Evolutionary conservation across 345 rosid genomes (phyloP), one percentile per base, ranked within the genome.

Genomic region (Psidium guajava): DNA sequence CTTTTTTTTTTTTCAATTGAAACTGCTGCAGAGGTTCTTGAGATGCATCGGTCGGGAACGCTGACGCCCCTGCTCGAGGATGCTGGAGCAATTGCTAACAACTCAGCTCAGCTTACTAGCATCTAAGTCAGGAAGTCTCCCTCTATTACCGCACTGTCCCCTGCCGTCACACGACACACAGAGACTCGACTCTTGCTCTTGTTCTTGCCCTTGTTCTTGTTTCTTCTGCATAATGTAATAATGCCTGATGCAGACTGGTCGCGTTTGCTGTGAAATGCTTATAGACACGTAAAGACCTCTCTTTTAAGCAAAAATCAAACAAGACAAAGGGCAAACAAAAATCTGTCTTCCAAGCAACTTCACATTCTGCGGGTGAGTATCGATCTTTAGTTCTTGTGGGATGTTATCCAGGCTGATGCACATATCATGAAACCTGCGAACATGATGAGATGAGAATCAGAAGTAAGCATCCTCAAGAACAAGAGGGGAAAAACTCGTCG

Each of bases 31-130:
- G 98, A 82, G 77, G 87, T 91, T 11, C 32, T 90, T 54, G 96
- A 87, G 80, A 91, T 84, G 91, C 85, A 95, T 87, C 91, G 87
- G 53, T 85, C 89, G 69, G 96, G 93, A 9, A 87, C 91, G 87
- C 92, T 95, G 59, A 89, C 91, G 89, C 87, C 92, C 25, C 92
- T 94, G 32, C 95, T 94, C 47, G 83, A 85, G 15, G 92, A 94
- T 42, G 96, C 93, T 14, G 96, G 94, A 56, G 94, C 95, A 27
- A 54, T 93, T 3, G 89, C 90, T 13, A 88, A 87, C 59, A 92
- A 85, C 87, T 86, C 92, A 80, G 75, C 94, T 82, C 90, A 86
- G 88, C 86, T 90, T 59, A 54, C 49, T 40, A 32, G 28, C 61
- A 52, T 53, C 47, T 84, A 69, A 69, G 47, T 69, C 47, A 32